These are phyloP conservation scores for Drechslerella coelobrocha DNA, from an alignment of 2,329 filamentous ascomycete species.

Conservation along the genomic window DNA sequence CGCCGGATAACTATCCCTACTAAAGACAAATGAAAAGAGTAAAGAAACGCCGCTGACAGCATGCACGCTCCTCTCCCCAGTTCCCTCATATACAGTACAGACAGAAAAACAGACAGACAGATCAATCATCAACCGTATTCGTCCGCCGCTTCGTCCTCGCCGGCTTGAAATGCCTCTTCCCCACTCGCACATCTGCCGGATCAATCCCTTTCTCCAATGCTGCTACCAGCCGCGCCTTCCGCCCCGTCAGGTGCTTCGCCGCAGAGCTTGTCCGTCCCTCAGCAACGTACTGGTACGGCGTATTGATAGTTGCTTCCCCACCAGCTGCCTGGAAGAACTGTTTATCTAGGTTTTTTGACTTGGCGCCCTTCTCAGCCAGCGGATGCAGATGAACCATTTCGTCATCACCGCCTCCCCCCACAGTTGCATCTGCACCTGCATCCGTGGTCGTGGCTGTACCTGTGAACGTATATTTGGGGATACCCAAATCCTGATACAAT, in stretches of 20 bases:
- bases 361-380: conserved; percentile 66
- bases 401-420: conserved; percentile 54
- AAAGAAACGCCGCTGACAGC: too few species aligned
- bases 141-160: conserved; percentile 69
- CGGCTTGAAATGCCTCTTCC: conserved; percentile 97
- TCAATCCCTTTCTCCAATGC: conserved; percentile 86
- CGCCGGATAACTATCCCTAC: too few species aligned
- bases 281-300: conserved; percentile 90
- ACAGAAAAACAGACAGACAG: too few species aligned
- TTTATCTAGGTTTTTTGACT: conserved; percentile 80
- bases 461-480: neutral
- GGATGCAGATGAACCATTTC: conserved; percentile 56
- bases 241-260: conserved; percentile 76
- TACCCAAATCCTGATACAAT: too few species aligned
- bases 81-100: too few species aligned
- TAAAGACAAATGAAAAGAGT: too few species aligned
- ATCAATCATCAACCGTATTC: conserved; percentile 40
- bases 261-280: conserved; percentile 71
- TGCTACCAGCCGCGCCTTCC: conserved; percentile 80
- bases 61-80: too few species aligned
- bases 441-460: conserved; percentile 8
- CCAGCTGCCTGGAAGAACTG: conserved; percentile 80
- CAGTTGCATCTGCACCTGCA: neutral
- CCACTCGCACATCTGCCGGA: conserved; percentile 72
- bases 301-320: conserved; percentile 71